Evolutionary conservation across 2,329 filamentous ascomycete species (phyloP).

Genomic region (Ascomycota sp.): DNA sequence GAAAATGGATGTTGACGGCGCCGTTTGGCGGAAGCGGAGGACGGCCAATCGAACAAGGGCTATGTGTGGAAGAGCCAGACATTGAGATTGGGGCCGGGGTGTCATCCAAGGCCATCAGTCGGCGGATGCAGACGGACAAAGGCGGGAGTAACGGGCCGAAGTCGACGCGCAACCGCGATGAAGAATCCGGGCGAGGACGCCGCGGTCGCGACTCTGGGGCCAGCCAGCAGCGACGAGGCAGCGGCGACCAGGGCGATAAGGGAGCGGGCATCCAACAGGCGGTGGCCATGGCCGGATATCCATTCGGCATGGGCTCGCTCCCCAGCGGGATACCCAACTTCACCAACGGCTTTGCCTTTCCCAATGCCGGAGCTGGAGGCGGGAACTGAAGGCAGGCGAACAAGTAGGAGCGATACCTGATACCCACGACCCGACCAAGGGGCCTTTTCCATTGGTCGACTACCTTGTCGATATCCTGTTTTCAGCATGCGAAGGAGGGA

Average conservation of each 20-base stretch:
- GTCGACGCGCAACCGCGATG: slow-evolving; percentile 27
- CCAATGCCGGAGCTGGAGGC: slow-evolving; percentile 6
- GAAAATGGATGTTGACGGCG: slow-evolving; percentile 89
- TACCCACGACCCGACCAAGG: slow-evolving; percentile 1
- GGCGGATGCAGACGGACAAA: slow-evolving; percentile 46
- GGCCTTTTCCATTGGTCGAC: background rate
- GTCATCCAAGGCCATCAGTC: slow-evolving; percentile 67
- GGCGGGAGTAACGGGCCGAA: slow-evolving; percentile 42
- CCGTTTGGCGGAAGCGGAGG: slow-evolving; percentile 86
- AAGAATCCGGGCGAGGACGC: slow-evolving; percentile 10
- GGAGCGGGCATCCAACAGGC: slow-evolving; percentile 4
- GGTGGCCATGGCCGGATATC: slow-evolving; percentile 10
- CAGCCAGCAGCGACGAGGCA: slow-evolving; percentile 1
- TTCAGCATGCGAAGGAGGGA: too few species aligned
- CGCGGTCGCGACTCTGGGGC: slow-evolving; percentile 10
- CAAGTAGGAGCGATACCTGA: background rate
- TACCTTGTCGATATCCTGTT: too few species aligned
- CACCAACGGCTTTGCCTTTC: slow-evolving; percentile 16
- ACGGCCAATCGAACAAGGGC: slow-evolving; percentile 51
- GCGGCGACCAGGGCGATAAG: slow-evolving; percentile 6
- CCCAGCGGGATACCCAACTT: slow-evolving; percentile 22
- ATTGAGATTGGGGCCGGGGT: slow-evolving; percentile 97
- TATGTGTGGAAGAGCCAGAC: slow-evolving; percentile 90
- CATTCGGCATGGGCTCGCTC: slow-evolving; percentile 18
- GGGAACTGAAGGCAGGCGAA: background rate